These are phyloP conservation scores for Funneliformis geosporum DNA, from an alignment of 192 early-diverging fungal genomes.

Conservation along the genomic window DNA sequence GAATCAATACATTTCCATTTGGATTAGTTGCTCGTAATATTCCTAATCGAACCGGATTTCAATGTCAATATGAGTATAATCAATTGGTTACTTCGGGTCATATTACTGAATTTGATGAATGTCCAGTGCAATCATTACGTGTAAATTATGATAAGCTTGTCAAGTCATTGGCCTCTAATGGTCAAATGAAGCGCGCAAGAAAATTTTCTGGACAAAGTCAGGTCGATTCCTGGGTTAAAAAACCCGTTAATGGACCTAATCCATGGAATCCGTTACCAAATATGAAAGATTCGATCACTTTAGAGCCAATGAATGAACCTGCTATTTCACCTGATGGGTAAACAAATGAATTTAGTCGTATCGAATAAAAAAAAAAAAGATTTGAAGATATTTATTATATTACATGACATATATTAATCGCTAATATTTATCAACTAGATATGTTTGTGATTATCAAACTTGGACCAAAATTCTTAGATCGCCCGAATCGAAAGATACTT, in stretches of 20 bases:
- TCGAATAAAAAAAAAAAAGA: not conserved
- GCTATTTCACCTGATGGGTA: conserved; percentile 8
- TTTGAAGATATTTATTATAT: too few relatives aligned
- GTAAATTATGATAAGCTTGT: conserved; percentile 10
- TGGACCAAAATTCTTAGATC: not conserved
- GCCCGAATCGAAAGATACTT: conserved; percentile 1
- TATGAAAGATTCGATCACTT: conserved; percentile 4
- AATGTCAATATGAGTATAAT: conserved; percentile 12
- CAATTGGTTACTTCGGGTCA: not conserved
- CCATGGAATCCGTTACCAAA: conserved; percentile 9
- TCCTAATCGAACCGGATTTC: conserved; percentile 10
- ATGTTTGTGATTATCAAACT: not conserved
- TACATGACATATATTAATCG: not conserved
- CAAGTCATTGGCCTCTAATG: not conserved
- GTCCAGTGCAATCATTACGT: not conserved
- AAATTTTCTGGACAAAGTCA: conserved; percentile 5
- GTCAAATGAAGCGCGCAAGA: conserved; percentile 7
- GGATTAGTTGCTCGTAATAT: conserved; percentile 1
- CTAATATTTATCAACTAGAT: not conserved
- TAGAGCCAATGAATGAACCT: not conserved
- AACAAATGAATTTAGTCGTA: too few relatives aligned
- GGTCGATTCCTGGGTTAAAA: not conserved
- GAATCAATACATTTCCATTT: not conserved
- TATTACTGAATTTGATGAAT: not conserved
- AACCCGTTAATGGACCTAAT: not conserved